Conservation (phyloP, 1,139 yeast species). For the Candida labiduridarum region DNA sequence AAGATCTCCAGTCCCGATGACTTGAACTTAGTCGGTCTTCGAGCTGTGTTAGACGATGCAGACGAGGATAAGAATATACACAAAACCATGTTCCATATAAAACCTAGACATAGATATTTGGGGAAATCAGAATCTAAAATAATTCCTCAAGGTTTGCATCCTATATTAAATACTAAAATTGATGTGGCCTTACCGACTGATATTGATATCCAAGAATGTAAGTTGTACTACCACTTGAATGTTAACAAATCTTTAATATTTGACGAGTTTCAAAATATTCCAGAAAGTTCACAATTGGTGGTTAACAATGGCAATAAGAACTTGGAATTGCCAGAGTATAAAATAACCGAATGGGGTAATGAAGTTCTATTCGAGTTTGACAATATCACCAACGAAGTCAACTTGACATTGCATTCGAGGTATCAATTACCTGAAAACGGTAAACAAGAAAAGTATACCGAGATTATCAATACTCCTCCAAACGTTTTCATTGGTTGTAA, state of each 20-base stretch:
- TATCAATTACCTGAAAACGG: conserved; percentile 34
- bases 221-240: conserved; percentile 34
- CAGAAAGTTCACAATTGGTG: conserved; percentile 27
- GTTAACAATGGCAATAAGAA: conserved; percentile 37
- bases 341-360: conserved; percentile 43
- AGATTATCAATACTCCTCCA: conserved; percentile 23
- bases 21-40: conserved; percentile 36
- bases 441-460: conserved; percentile 11
- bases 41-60: conserved; percentile 28
- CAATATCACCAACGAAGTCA: conserved; percentile 17
- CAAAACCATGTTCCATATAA: conserved; percentile 45
- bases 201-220: conserved; percentile 33
- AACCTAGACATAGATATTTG: conserved; percentile 40
- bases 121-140: conserved; percentile 15
- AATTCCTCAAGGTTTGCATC: conserved; percentile 42
- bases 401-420: conserved; percentile 40
- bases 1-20: conserved; percentile 31
- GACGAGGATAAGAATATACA: conserved; percentile 21
- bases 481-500: conserved; percentile 38
- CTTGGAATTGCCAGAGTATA: conserved; percentile 48
- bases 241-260: conserved; percentile 40
- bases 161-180: conserved; percentile 25
- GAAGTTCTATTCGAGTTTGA: conserved; percentile 38
- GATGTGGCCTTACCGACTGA: conserved; percentile 20
- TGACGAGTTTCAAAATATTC: conserved; percentile 40